Percentiles rank a stretch among this genome's conserved stretches.
Conservation (phyloP, 208 protist genomes). For the Vickermania ingenoplastis region DNA sequence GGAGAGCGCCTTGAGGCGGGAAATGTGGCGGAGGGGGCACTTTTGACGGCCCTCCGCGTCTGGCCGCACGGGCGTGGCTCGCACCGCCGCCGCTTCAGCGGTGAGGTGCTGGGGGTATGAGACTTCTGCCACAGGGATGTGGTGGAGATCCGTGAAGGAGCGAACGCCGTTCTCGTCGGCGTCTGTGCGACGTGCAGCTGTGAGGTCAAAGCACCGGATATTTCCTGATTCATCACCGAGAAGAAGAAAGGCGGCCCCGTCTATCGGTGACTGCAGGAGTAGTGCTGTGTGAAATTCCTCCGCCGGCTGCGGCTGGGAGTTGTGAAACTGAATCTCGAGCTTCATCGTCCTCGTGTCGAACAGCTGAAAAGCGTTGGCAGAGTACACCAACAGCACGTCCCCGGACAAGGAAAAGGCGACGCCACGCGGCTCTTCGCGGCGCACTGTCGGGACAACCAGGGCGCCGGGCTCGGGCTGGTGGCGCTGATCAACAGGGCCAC, state of each 20-base stretch:
- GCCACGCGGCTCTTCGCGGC: slow-evolving; percentile 26
- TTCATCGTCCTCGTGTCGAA: slow-evolving; percentile 36
- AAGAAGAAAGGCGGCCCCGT: slow-evolving; percentile 28
- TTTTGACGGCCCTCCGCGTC: slow-evolving; percentile 25
- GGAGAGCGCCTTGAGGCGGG: slow-evolving; percentile 42
- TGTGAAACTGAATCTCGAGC: slow-evolving; percentile 13
- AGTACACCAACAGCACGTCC: slow-evolving; percentile 25
- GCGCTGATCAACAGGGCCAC: neutral
- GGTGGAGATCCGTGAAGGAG: neutral
- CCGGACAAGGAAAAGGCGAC: slow-evolving; percentile 47
- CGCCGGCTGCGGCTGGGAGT: slow-evolving; percentile 17
- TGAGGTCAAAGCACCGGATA: slow-evolving; percentile 10
- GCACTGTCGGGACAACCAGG: neutral
- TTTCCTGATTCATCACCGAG: slow-evolving; percentile 49
- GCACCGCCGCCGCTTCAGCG: slow-evolving; percentile 8
- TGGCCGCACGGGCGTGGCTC: slow-evolving; percentile 9
- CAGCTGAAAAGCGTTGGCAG: slow-evolving; percentile 39
- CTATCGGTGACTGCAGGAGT: neutral
- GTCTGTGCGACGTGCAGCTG: slow-evolving; percentile 1
- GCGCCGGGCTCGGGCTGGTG: neutral
- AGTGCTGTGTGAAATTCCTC: slow-evolving; percentile 29
- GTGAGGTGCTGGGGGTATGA: slow-evolving; percentile 15
- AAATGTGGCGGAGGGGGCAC: slow-evolving; percentile 38
- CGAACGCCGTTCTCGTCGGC: neutral
- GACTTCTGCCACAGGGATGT: slow-evolving; percentile 4